Evolutionary conservation across 306 rosid species (phyloP).

Genomic region (Purshia tridentata): DNA sequence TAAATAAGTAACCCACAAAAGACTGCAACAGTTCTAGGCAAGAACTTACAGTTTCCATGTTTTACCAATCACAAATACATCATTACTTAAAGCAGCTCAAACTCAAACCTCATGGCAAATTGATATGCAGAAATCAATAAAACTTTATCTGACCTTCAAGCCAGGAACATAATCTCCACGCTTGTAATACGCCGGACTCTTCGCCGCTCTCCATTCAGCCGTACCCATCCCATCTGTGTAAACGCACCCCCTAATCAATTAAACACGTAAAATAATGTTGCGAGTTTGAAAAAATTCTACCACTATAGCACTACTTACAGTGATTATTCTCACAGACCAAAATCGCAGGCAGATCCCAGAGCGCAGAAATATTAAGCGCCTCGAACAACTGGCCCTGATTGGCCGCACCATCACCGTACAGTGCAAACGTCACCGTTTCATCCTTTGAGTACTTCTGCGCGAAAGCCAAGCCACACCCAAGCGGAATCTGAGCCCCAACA

Average conservation of each 20-base stretch:
- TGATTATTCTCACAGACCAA: constrained; percentile 98
- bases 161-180: constrained; percentile 98
- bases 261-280: background rate
- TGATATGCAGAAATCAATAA: background rate
- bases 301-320: constrained; percentile 48
- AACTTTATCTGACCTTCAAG: constrained; percentile 55
- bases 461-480: constrained; percentile 89
- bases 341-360: constrained; percentile 91
- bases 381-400: constrained; percentile 94
- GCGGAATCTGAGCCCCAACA: constrained; percentile 89
- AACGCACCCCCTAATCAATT: constrained; percentile 14
- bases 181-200: constrained; percentile 84
- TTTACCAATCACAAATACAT: background rate
- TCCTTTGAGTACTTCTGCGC: constrained; percentile 81
- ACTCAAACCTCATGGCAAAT: background rate
- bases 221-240: constrained; percentile 92
- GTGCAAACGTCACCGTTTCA: constrained; percentile 65
- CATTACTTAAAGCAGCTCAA: background rate
- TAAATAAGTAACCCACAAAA: too few species aligned
- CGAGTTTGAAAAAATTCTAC: background rate
- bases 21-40: background rate
- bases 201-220: constrained; percentile 96
- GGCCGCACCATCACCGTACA: constrained; percentile 94
- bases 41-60: background rate
- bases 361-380: constrained; percentile 88